Percentiles rank a stretch among this genome's conserved stretches.
These are phyloP conservation scores for Purpureocillium lavendulum DNA, from an alignment of 2,329 filamentous ascomycete genomes.

Conservation along the genomic window DNA sequence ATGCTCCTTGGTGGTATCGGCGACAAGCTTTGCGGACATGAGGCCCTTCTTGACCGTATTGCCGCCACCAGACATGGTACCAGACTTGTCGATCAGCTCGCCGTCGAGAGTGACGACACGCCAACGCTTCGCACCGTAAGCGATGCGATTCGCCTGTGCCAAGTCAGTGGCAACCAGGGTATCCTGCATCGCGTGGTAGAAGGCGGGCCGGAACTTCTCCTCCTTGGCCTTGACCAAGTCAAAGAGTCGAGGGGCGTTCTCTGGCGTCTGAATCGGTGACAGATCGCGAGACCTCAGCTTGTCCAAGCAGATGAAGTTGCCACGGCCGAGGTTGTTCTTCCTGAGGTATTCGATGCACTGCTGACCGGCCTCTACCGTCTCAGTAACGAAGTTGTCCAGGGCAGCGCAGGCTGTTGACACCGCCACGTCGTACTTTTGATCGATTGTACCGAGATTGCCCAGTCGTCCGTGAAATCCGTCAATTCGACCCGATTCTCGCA, in stretches of 20 bases:
- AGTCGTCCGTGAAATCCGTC: constrained; percentile 95
- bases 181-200: constrained; percentile 92
- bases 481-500: constrained; percentile 93
- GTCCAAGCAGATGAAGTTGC: constrained; percentile 94
- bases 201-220: constrained; percentile 78
- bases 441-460: constrained; percentile 88
- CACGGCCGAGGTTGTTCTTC: constrained; percentile 93
- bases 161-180: constrained; percentile 89
- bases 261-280: constrained; percentile 75
- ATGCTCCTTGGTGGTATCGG: constrained; percentile 80
- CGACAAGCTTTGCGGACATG: constrained; percentile 94
- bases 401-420: constrained; percentile 92
- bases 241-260: constrained; percentile 85
- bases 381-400: constrained; percentile 93
- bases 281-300: constrained; percentile 74
- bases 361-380: constrained; percentile 90
- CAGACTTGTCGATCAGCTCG: constrained; percentile 94
- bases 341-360: constrained; percentile 96
- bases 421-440: constrained; percentile 91
- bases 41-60: constrained; percentile 81
- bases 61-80: constrained; percentile 97
- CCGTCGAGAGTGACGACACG: constrained; percentile 92
- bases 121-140: constrained; percentile 90
- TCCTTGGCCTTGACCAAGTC: constrained; percentile 88
- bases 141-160: constrained; percentile 93